Evolutionary conservation across 257 asterid genomes (phyloP).

Genomic region (Solanum dulcamara): DNA sequence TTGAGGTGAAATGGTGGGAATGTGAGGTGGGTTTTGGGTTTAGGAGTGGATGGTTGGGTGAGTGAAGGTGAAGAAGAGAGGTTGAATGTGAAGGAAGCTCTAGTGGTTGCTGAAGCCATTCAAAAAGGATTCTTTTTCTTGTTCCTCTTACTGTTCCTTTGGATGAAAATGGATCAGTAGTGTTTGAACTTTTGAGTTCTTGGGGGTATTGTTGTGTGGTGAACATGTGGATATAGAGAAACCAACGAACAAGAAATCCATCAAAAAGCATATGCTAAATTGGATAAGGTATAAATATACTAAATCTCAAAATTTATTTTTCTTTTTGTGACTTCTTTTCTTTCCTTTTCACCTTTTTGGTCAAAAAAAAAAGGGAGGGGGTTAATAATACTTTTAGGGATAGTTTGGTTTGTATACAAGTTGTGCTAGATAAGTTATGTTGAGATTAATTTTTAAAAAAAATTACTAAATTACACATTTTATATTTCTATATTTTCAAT

Average conservation of each 20-base stretch:
- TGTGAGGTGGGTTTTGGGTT: conserved; percentile 20
- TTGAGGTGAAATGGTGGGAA: conserved; percentile 17
- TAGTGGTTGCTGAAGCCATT: conserved; percentile 62
- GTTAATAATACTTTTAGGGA: no score
- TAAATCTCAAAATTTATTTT: not conserved
- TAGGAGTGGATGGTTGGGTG: conserved; percentile 13
- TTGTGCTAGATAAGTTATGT: no score
- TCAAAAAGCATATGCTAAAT: conserved; percentile 4
- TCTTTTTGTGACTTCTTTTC: not conserved
- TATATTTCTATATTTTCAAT: no score
- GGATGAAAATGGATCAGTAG: not conserved
- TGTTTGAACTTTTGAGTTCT: not conserved
- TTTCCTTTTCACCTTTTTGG: no score
- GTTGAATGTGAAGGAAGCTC: conserved; percentile 45
- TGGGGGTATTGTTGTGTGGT: not conserved
- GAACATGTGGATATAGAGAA: not conserved
- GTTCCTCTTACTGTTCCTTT: not conserved
- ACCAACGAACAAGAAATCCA: conserved; percentile 5
- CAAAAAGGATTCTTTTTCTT: not conserved
- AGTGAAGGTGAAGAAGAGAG: conserved; percentile 26
- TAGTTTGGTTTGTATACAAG: no score
- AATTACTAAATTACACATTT: no score
- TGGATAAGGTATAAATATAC: conserved; percentile 4
- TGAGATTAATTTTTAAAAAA: no score
- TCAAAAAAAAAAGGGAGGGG: no score